Evolutionary conservation across 768 basidiomycete genomes (phyloP).

Genomic region (Pleurotus tuoliensis): DNA sequence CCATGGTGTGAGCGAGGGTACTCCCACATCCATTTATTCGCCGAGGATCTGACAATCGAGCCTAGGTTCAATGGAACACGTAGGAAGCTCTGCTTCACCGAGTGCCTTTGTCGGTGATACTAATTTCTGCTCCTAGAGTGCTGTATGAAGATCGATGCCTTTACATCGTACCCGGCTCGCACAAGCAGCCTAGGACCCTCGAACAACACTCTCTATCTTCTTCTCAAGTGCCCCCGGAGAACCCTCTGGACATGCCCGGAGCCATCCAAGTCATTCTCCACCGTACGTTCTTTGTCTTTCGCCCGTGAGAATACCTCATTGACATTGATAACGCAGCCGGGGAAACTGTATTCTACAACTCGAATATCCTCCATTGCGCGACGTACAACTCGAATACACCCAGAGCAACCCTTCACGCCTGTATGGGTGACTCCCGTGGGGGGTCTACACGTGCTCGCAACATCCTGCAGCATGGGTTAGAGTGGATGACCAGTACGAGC

Average conservation of each 20-base stretch:
- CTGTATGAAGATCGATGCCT: conserved; percentile 68
- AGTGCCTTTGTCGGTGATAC: background rate
- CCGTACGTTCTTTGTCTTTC: conserved; percentile 37
- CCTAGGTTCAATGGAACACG: conserved; percentile 81
- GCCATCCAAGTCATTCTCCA: conserved; percentile 50
- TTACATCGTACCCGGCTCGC: conserved; percentile 67
- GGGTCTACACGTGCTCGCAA: conserved; percentile 65
- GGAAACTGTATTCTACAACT: conserved; percentile 78
- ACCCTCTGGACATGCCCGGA: conserved; percentile 72
- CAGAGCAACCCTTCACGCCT: conserved; percentile 69
- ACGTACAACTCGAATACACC: conserved; percentile 45
- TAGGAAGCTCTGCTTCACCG: conserved; percentile 27
- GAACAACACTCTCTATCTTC: conserved; percentile 56
- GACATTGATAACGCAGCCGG: conserved; percentile 39
- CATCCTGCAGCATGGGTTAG: conserved; percentile 69
- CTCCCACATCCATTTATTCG: background rate
- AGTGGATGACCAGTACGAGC: conserved; percentile 58
- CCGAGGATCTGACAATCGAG: background rate
- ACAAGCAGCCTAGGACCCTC: conserved; percentile 50
- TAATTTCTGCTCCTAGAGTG: conserved; percentile 39
- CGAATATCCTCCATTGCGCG: conserved; percentile 75
- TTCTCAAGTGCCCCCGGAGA: conserved; percentile 42
- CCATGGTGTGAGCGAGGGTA: conserved; percentile 48
- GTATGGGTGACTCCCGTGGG: conserved; percentile 59
- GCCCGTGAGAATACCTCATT: background rate